Evolutionary conservation across 1,139 yeast species (phyloP).

Genomic region (Kodamaea sp.): DNA sequence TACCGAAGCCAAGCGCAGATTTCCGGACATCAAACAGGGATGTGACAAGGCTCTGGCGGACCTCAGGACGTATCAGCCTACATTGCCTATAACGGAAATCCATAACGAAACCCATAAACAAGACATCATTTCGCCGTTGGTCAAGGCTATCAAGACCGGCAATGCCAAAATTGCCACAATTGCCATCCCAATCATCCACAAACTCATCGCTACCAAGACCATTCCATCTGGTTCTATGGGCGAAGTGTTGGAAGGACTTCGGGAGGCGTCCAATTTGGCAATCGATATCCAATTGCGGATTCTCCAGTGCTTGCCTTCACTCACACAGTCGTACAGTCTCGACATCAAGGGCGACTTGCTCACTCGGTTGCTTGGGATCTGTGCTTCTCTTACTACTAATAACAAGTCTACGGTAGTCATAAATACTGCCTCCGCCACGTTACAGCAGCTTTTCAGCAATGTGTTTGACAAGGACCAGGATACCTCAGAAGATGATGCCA

Average conservation of each 20-base stretch:
- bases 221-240: constrained; percentile 55
- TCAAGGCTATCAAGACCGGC: constrained; percentile 70
- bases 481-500: not conserved
- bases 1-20: constrained; percentile 71
- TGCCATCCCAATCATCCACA: constrained; percentile 35
- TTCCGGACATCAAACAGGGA: constrained; percentile 64
- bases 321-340: constrained; percentile 63
- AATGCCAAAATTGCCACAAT: constrained; percentile 72
- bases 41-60: constrained; percentile 61
- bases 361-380: constrained; percentile 62
- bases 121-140: constrained; percentile 66
- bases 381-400: constrained; percentile 68
- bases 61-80: constrained; percentile 33
- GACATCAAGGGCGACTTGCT: constrained; percentile 58
- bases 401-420: constrained; percentile 75
- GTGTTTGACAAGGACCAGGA: constrained; percentile 58
- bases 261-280: constrained; percentile 74
- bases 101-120: constrained; percentile 40
- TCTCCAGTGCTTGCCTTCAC: constrained; percentile 78
- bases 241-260: constrained; percentile 62
- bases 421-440: constrained; percentile 92
- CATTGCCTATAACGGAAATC: constrained; percentile 18
- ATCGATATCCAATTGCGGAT: constrained; percentile 84
- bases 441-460: constrained; percentile 78
- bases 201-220: constrained; percentile 13